These are phyloP conservation scores for Cadophora sp. DNA, from an alignment of 2,329 filamentous ascomycete species.

Conservation along the genomic window DNA sequence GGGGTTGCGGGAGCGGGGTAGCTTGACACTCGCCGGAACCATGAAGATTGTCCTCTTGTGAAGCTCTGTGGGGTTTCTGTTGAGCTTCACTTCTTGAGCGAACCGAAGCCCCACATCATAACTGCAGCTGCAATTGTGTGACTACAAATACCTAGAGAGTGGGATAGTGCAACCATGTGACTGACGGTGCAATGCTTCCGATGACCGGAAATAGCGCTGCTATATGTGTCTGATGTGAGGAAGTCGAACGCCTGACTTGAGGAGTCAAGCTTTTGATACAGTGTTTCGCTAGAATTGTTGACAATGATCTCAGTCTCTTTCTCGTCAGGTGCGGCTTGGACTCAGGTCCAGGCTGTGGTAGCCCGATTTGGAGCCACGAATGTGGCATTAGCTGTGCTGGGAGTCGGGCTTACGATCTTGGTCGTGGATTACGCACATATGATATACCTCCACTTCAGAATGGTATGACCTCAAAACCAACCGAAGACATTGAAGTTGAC, in stretches of 20 bases:
- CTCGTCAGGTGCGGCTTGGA: slow-evolving; percentile 29
- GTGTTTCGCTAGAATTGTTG: neutral
- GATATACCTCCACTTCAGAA: slow-evolving; percentile 33
- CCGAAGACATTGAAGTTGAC: slow-evolving; percentile 4
- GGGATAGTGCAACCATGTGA: slow-evolving; percentile 4
- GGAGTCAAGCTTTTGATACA: neutral
- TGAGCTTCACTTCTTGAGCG: neutral
- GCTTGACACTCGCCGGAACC: neutral
- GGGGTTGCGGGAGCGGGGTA: slow-evolving; percentile 11
- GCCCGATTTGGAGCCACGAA: slow-evolving; percentile 19
- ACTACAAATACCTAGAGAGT: slow-evolving; percentile 3
- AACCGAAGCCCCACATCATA: neutral
- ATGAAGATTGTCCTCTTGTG: neutral
- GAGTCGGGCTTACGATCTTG: slow-evolving; percentile 18
- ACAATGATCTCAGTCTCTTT: slow-evolving; percentile 27
- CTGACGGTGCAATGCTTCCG: slow-evolving; percentile 1
- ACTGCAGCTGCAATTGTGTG: neutral
- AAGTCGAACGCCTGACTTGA: neutral
- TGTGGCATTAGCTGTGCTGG: slow-evolving; percentile 20
- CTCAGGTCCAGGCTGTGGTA: slow-evolving; percentile 29
- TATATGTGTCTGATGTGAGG: neutral
- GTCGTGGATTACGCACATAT: slow-evolving; percentile 33
- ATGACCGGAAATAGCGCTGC: neutral
- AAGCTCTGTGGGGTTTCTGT: slow-evolving; percentile 7
- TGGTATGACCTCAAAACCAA: slow-evolving; percentile 22